A percentile compares a stretch with the other conserved stretches of the same genome.
Conservation (phyloP, 805 yeast species). For the Teunomyces stri region DNA sequence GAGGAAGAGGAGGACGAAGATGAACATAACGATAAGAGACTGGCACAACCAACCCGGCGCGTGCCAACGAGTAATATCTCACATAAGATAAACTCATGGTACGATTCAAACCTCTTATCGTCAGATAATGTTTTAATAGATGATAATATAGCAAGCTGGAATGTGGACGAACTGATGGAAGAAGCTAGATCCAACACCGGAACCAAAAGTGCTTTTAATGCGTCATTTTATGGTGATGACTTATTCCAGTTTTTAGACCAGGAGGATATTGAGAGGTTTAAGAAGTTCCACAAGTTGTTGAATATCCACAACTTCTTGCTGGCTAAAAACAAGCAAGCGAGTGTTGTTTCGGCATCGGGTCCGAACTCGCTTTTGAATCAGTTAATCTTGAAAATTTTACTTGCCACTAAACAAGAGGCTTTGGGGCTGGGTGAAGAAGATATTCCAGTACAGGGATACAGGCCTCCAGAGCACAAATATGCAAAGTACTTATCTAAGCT, state of each 20-base stretch:
- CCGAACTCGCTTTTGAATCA: slow-evolving; percentile 1
- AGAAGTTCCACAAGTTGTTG: slow-evolving; percentile 17
- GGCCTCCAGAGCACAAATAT: not conserved
- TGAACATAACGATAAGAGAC: slow-evolving; percentile 4
- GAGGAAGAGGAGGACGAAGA: slow-evolving; percentile 10
- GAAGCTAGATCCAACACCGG: not conserved
- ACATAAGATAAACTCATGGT: slow-evolving; percentile 13
- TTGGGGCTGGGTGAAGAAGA: not conserved
- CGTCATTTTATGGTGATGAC: slow-evolving; percentile 31
- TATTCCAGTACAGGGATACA: not conserved
- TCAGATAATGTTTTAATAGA: slow-evolving; percentile 15
- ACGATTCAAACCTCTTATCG: slow-evolving; percentile 7
- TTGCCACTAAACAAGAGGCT: not conserved
- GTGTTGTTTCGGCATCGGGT: not conserved
- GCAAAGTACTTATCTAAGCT: not conserved
- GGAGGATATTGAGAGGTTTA: slow-evolving; percentile 24
- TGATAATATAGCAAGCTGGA: slow-evolving; percentile 38
- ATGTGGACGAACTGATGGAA: slow-evolving; percentile 26
- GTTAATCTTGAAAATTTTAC: not conserved
- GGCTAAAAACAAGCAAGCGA: not conserved
- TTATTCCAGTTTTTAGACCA: slow-evolving; percentile 21
- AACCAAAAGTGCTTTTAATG: slow-evolving; percentile 12
- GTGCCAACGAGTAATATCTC: not conserved
- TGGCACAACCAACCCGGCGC: not conserved
- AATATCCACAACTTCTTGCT: slow-evolving; percentile 12